Base-by-base conservation (phyloP, 108 stramenopile genomes). In the Schizochytrium sp. region DNA sequence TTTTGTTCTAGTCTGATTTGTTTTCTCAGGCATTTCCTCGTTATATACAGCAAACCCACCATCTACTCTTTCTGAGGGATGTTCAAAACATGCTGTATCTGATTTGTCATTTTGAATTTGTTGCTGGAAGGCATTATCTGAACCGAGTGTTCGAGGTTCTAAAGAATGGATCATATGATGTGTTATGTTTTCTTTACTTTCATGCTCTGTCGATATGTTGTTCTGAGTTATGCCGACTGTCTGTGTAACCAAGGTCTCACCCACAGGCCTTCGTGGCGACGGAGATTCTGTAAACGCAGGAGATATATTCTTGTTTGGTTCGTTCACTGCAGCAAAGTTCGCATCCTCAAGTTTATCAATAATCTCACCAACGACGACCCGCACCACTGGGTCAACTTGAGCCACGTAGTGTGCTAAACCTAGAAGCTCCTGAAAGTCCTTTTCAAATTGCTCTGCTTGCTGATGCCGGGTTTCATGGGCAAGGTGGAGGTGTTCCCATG, bases 401-500 rank as follows among this genome's bases (percentile, higher is more conserved):
- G 64, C 15, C 64, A 44, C 28, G 28, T 69, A 69, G 19, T 44
- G 64, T 38, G 64, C 64, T 8, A 69, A 44, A 2, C 64, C 7
- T 10, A 69, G 64, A 15, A 69, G 64, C 15, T 69, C 64, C 28
- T 69, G 12, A 15, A 69, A 69, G 64, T 69, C 64, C 28, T 69
- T 69, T 2, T 69, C 64, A 44, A 69, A 69, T 44, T 69, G 12
- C 1, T 69, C 64, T 44, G 64, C 64, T 44, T 69, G 40, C 28
- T 69, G 64, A 44, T 69, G 64, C 0, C 64, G 64, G 28, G 5
- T 69, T 15, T 69, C 64, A 44, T 69, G 40, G 64, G 42, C 64
- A 7, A 69, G 64, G 64, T 69, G 64, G 42, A 69, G 28, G 64
- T 69, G 64, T 38, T 69, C 64, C 64, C 64, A 69, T 38, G 64